phyloP scores from a whole-genome alignment of 176 grass and related monocot genomes.

The Luzula sylvatica region DNA sequence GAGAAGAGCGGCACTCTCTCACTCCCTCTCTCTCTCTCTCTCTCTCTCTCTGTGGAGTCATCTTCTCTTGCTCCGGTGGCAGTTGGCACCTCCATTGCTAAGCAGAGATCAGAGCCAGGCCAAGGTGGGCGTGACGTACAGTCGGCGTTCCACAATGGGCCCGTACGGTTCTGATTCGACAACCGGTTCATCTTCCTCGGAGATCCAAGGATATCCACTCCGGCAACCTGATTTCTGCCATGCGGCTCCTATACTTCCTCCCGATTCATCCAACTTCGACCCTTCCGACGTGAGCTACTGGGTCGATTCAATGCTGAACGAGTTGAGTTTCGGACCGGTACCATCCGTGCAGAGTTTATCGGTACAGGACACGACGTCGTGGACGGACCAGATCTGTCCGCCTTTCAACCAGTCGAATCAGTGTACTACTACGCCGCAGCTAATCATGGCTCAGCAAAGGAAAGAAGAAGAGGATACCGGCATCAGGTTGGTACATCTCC shows the following conservation, averaged over 20 bases:
- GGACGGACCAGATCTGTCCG: conserved; percentile 20
- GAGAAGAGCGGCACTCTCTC: conserved; percentile 7
- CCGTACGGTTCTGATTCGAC: conserved; percentile 12
- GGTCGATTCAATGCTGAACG: conserved; percentile 20
- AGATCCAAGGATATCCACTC: conserved; percentile 1
- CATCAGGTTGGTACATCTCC: conserved; percentile 69
- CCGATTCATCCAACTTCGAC: not conserved
- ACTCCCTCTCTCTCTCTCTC: not conserved
- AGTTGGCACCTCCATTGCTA: not conserved
- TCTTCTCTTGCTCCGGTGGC: not conserved
- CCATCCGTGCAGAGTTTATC: not conserved
- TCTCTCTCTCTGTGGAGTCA: not conserved
- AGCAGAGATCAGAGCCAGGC: not conserved
- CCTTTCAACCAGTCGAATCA: not conserved
- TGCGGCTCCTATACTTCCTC: not conserved
- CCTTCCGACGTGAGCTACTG: conserved; percentile 12
- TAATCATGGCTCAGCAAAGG: conserved; percentile 26
- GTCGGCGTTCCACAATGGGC: not conserved
- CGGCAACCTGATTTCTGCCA: not conserved
- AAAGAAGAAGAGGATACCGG: conserved; percentile 64
- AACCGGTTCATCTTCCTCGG: not conserved
- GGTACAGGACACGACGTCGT: not conserved
- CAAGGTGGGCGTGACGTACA: not conserved
- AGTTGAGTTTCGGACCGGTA: not conserved
- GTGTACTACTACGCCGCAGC: not conserved